Conservation (phyloP, 441 rosid genomes). For the Croton setiger region DNA sequence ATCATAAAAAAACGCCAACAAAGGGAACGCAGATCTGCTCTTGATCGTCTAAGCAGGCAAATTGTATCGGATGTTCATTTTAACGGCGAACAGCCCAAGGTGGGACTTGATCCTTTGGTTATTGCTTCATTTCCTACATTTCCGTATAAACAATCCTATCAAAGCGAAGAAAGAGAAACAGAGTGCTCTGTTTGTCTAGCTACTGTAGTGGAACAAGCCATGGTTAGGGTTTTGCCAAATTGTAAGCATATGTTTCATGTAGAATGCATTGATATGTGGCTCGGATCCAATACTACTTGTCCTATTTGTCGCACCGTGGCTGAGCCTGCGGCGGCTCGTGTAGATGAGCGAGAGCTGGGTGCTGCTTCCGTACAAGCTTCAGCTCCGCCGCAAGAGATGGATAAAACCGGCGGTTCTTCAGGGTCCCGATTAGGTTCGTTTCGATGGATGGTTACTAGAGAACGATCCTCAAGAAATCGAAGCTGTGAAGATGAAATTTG, state of each 20-base stretch:
- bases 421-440: conserved; percentile 20
- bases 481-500: conserved; percentile 21
- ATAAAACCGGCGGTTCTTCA: conserved; percentile 21
- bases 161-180: conserved; percentile 17
- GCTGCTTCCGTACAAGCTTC: conserved; percentile 18
- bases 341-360: not conserved
- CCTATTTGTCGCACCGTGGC: conserved; percentile 49
- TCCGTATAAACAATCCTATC: conserved; percentile 23
- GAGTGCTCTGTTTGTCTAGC: conserved; percentile 62
- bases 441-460: conserved; percentile 13
- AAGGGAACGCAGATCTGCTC: conserved; percentile 7
- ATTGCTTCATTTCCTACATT: conserved; percentile 43
- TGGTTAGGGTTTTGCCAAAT: conserved; percentile 45
- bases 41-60: conserved; percentile 11
- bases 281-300: conserved; percentile 48
- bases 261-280: conserved; percentile 53
- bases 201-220: conserved; percentile 27
- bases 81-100: conserved; percentile 18
- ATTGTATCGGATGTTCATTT: conserved; percentile 9
- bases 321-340: conserved; percentile 24
- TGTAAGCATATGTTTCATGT: conserved; percentile 59
- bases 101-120: conserved; percentile 42
- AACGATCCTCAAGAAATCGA: conserved; percentile 7
- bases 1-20: conserved; percentile 13
- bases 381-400: conserved; percentile 27